A percentile compares a stretch with the other conserved stretches of the same genome.
These are phyloP conservation scores for Phytophthora lateralis DNA, from an alignment of 352 stramenopile genomes.

Conservation along the genomic window DNA sequence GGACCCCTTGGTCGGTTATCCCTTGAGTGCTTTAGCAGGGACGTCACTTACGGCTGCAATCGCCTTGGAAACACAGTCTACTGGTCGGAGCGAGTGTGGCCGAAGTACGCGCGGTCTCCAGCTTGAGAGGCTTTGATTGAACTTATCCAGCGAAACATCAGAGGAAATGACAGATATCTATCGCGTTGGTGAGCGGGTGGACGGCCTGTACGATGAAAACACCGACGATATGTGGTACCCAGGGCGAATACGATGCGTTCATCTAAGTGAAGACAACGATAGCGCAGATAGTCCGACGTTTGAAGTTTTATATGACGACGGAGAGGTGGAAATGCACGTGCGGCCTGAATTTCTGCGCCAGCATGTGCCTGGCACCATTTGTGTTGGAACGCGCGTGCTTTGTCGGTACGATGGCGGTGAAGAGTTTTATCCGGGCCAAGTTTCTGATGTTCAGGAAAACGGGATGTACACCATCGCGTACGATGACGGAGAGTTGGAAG, in stretches of 20 bases:
- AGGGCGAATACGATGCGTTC: conserved; percentile 44
- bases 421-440: conserved; percentile 70
- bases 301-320: conserved; percentile 80
- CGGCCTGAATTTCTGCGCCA: conserved; percentile 43
- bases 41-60: conserved; percentile 21
- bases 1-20: conserved; percentile 18
- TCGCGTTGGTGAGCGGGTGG: conserved; percentile 62
- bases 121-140: conserved; percentile 2
- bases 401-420: conserved; percentile 68
- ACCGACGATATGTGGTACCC: conserved; percentile 83
- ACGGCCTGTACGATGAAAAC: conserved; percentile 85
- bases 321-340: conserved; percentile 63
- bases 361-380: conserved; percentile 73
- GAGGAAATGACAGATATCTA: conserved; percentile 26
- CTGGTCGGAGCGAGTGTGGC: background rate
- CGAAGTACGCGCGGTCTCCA: background rate
- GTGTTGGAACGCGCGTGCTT: conserved; percentile 71
- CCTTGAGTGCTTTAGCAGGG: background rate
- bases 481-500: conserved; percentile 80
- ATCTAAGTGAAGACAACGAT: conserved; percentile 23
- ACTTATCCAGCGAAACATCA: background rate
- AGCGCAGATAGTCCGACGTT: conserved; percentile 28
- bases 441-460: conserved; percentile 67
- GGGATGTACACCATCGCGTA: conserved; percentile 79
- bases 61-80: conserved; percentile 3